Percentiles rank a stretch among this genome's conserved stretches.
Conservation (phyloP, 352 stramenopile species). For the Phytophthora fragariaefolia region DNA sequence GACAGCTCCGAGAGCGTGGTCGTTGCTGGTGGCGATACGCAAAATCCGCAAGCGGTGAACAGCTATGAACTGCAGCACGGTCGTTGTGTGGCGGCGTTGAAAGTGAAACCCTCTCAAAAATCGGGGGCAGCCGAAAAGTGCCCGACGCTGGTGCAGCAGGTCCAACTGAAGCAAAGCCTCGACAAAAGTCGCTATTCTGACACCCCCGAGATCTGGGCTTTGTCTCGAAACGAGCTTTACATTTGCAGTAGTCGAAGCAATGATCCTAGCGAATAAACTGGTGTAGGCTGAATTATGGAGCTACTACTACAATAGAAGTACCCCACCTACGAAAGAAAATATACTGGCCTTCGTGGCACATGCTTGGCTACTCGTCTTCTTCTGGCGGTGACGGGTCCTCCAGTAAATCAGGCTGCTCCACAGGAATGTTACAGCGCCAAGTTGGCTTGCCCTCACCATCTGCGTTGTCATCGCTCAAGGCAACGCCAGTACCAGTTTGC, state of each 20-base stretch:
- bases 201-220: conserved; percentile 47
- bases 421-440: conserved; percentile 62
- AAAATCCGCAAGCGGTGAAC: conserved; percentile 29
- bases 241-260: conserved; percentile 27
- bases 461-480: conserved; percentile 37
- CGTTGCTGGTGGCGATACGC: conserved; percentile 36
- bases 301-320: too few species aligned
- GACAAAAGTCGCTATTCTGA: conserved; percentile 16
- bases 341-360: neutral
- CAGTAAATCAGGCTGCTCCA: conserved; percentile 78
- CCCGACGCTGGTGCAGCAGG: conserved; percentile 42
- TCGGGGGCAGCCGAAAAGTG: conserved; percentile 4
- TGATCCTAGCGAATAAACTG: conserved; percentile 1
- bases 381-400: conserved; percentile 77
- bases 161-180: conserved; percentile 34
- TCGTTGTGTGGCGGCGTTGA: conserved; percentile 25
- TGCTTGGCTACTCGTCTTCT: conserved; percentile 47
- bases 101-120: conserved; percentile 10
- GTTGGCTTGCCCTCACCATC: conserved; percentile 47
- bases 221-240: conserved; percentile 49
- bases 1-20: conserved; percentile 48
- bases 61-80: conserved; percentile 42
- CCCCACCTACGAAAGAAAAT: neutral
- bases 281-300: neutral
- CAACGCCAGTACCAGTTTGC: conserved; percentile 58